Evolutionary conservation across 2,329 filamentous ascomycete species (phyloP), one percentile per base, ranked within the genome.

Genomic region (Epichloe brachyelytri): DNA sequence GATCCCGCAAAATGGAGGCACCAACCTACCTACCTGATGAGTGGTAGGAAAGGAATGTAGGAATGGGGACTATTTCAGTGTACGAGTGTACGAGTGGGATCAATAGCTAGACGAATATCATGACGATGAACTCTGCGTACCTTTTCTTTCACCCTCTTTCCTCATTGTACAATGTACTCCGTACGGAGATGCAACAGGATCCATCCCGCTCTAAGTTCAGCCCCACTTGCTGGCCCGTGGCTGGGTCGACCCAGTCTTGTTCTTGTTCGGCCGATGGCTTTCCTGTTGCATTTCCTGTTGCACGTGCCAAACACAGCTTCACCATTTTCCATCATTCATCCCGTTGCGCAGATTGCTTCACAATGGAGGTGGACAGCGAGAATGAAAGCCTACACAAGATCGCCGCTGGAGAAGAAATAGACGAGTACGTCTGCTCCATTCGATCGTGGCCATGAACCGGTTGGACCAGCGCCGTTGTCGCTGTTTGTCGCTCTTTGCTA

Each of bases 1-100:
- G 74, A 78, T 43, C 73, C 76, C 22, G 68, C 65, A 6, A 70
- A 70, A 62, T 87, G 83, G 82, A 57, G 73, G 63, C 85, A 77
- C 51, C 59, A 60, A 30, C 10, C 30, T 30, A 10, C 30, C 26
- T n/a, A n/a, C n/a, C n/a, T n/a, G n/a, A n/a, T 30, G 26, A 30
- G 30, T 11, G 30, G 4, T 30, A 4, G 30, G 10, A 30, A 10
- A 30, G 8, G 8, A 30, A 22, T 22, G 22, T 1, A 7, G 26
- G 26, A 30, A 30, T 30, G 30, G 30, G 30, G 30, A 30, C 30
- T 10, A 30, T 2, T 11, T 30, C 8, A 10, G 26, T 26, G 22
- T 26, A 26, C 22, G 22, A 30, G 7, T 30, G 26, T 3, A 30
- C 26, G 26, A 30, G 8, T 11, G 7, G 30, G 10, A 30, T 30